Percentiles rank a stretch among this genome's conserved stretches.
These are phyloP conservation scores for Citrus maxima DNA, from an alignment of 345 rosid genomes.

Conservation along the genomic window DNA sequence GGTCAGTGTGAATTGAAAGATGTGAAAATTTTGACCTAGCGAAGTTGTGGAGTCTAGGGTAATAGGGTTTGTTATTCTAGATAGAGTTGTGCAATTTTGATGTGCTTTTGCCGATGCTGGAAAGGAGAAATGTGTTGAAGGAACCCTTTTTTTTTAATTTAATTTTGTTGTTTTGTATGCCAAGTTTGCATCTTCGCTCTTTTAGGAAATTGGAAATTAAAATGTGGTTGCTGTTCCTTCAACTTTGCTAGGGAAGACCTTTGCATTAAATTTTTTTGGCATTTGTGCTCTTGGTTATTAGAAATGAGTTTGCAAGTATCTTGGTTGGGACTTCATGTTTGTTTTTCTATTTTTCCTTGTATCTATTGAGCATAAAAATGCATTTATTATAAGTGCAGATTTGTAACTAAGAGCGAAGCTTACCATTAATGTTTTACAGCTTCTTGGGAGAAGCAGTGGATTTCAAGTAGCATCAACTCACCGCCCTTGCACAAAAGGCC, in stretches of 20 bases:
- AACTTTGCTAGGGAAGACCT: neutral
- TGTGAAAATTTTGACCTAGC: neutral
- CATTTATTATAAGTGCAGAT: neutral
- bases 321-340: neutral
- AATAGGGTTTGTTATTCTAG: neutral
- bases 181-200: neutral
- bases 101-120: neutral
- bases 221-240: neutral
- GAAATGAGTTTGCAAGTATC: neutral
- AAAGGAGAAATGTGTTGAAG: neutral
- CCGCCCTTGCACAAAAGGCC: constrained; percentile 96
- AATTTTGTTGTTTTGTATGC: neutral
- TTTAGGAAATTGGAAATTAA: constrained; percentile 6
- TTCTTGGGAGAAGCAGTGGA: constrained; percentile 96
- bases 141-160: neutral
- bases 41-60: neutral
- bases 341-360: neutral
- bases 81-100: neutral
- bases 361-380: neutral
- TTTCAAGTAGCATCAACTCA: constrained; percentile 98
- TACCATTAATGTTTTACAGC: constrained; percentile 47
- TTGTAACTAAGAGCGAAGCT: neutral
- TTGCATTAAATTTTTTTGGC: neutral
- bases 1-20: neutral
- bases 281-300: neutral